Conservation (phyloP, 2,329 filamentous ascomycete species). For the Sclerotinia borealis region DNA sequence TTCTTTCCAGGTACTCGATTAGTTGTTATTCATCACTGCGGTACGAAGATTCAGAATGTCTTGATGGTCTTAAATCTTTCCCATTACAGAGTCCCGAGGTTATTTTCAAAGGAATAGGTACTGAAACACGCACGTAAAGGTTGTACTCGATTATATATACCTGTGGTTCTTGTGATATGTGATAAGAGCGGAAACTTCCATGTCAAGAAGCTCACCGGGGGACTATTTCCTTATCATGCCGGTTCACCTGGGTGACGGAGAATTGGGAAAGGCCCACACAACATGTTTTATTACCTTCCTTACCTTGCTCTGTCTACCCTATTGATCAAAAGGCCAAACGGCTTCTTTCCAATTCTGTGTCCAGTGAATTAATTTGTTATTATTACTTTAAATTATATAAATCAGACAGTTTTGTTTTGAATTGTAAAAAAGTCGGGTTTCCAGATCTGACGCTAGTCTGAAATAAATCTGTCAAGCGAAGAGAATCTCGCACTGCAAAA, state of each 20-base stretch:
- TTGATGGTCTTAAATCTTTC: too few relatives aligned
- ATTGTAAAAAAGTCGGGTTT: neutral
- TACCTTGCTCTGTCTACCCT: neutral
- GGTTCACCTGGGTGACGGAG: neutral
- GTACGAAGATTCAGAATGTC: too few relatives aligned
- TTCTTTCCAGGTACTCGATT: too few relatives aligned
- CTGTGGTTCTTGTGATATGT: neutral
- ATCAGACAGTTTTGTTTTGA: neutral
- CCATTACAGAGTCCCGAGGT: too few relatives aligned
- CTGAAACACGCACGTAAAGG: too few relatives aligned
- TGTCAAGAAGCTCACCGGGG: neutral
- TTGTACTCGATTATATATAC: too few relatives aligned
- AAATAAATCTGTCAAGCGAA: slow-evolving; percentile 8
- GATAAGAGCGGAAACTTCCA: neutral
- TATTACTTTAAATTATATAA: neutral
- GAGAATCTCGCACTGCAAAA: slow-evolving; percentile 5
- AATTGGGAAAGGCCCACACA: neutral
- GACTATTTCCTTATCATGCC: neutral
- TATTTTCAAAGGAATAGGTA: too few relatives aligned
- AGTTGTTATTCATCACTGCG: too few relatives aligned
- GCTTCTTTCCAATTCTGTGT: neutral
- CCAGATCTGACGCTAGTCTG: neutral
- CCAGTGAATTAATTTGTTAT: neutral
- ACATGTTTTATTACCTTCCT: too few relatives aligned
- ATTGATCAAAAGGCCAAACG: neutral